Conservation (phyloP, 1,139 yeast genomes). For the Geotrichum carabidarum region DNA sequence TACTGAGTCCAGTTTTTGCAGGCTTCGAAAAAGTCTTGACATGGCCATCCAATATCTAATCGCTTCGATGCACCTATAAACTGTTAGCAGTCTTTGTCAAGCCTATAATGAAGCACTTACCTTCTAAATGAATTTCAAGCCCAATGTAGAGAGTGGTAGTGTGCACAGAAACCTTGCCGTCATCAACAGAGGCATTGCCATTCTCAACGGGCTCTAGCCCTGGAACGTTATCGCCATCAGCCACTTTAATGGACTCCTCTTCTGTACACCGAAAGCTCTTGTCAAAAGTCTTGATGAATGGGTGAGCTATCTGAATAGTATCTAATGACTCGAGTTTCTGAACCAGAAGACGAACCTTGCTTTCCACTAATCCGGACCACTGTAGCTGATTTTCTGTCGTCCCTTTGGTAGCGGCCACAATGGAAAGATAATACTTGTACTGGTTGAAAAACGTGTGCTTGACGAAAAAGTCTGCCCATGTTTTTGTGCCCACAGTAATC, state of each 20-base stretch:
- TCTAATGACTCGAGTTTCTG: constrained; percentile 71
- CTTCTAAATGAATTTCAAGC: constrained; percentile 55
- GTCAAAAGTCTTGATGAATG: constrained; percentile 74
- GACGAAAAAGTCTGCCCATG: constrained; percentile 70
- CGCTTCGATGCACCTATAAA: constrained; percentile 39
- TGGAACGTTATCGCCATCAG: constrained; percentile 41
- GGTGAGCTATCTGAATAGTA: constrained; percentile 82
- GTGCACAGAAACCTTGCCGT: constrained; percentile 44
- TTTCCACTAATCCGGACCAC: constrained; percentile 94
- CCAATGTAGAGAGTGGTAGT: constrained; percentile 80
- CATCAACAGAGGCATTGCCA: constrained; percentile 30
- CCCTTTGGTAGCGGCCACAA: constrained; percentile 71
- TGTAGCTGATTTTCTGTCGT: constrained; percentile 73
- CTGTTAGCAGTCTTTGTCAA: neutral
- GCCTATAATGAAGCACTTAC: constrained; percentile 22
- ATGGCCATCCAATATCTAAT: constrained; percentile 84
- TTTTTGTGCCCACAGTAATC: constrained; percentile 55
- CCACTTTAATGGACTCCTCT: constrained; percentile 50
- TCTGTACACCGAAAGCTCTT: constrained; percentile 49
- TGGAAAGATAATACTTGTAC: constrained; percentile 80
- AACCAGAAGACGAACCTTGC: constrained; percentile 74
- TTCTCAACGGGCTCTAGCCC: constrained; percentile 22
- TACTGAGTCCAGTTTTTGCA: constrained; percentile 71
- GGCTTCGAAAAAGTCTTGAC: constrained; percentile 76
- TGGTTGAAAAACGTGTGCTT: constrained; percentile 76